phyloP scores from a whole-genome alignment of 2,329 filamentous ascomycete genomes.

The Thelonectria rubi region DNA sequence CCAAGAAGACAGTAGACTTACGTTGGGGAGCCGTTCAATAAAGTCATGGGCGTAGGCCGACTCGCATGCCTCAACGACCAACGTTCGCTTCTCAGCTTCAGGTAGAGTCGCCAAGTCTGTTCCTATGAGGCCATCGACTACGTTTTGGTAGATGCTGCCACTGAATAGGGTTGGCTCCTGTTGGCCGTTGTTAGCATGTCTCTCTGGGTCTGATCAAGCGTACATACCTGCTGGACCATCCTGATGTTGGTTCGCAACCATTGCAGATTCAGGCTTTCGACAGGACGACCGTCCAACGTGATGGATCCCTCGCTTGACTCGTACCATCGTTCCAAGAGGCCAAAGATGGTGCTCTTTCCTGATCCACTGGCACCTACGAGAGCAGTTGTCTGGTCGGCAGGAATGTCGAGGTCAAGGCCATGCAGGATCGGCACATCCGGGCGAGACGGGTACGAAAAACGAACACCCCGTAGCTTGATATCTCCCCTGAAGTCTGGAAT shows the following conservation, averaged over 20 bases:
- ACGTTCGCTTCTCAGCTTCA: conserved; percentile 53
- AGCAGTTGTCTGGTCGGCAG: conserved; percentile 59
- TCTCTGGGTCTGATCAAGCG: neutral
- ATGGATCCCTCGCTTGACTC: conserved; percentile 57
- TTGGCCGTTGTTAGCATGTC: conserved; percentile 23
- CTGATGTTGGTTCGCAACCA: conserved; percentile 64
- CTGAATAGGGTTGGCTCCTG: conserved; percentile 65
- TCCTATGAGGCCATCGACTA: conserved; percentile 57
- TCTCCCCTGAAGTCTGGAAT: conserved; percentile 50
- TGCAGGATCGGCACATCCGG: conserved; percentile 58
- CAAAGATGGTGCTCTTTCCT: conserved; percentile 67
- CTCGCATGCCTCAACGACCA: conserved; percentile 58
- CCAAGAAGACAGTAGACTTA: conserved; percentile 31
- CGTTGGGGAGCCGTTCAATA: conserved; percentile 56
- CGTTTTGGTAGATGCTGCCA: conserved; percentile 62
- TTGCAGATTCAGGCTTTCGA: conserved; percentile 56
- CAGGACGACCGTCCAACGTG: conserved; percentile 53
- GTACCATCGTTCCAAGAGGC: conserved; percentile 69
- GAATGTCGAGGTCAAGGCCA: conserved; percentile 53
- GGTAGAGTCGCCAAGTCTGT: conserved; percentile 48
- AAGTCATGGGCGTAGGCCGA: conserved; percentile 64
- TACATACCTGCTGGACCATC: conserved; percentile 56
- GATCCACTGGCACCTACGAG: conserved; percentile 67
- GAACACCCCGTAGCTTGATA: conserved; percentile 58
- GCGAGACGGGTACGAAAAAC: conserved; percentile 66